Percentiles rank a stretch among this genome's conserved stretches.
These are phyloP conservation scores for Geosiphon pyriformis DNA, from an alignment of 192 early-diverging fungal species.

Conservation along the genomic window DNA sequence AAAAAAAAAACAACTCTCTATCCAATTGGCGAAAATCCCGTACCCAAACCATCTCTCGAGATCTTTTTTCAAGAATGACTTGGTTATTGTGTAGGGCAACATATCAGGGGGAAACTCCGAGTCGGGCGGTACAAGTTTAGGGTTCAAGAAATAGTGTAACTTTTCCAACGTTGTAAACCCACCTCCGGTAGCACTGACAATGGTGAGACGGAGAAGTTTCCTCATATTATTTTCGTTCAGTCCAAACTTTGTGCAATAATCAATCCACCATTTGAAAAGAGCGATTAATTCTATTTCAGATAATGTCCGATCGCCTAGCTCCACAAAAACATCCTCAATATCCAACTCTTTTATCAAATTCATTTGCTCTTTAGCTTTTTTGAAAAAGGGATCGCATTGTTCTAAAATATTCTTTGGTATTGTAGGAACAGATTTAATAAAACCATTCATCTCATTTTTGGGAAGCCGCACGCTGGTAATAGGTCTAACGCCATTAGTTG, in stretches of 20 bases:
- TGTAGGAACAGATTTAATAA: constrained; percentile 62
- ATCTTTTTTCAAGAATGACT: not conserved
- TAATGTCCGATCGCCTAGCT: constrained; percentile 55
- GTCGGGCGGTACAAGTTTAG: not conserved
- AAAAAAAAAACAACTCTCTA: not conserved
- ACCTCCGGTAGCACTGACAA: constrained; percentile 7
- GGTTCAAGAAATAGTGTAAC: constrained; percentile 57
- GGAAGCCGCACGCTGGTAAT: constrained; percentile 54
- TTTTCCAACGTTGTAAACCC: constrained; percentile 39
- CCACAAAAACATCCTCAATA: constrained; percentile 59
- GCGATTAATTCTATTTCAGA: constrained; percentile 53
- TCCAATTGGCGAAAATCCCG: not conserved
- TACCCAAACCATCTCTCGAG: constrained; percentile 8
- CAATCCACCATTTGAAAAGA: constrained; percentile 75
- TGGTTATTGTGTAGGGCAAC: constrained; percentile 10
- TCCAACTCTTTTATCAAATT: constrained; percentile 45
- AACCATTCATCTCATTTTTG: constrained; percentile 47
- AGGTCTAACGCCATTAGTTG: constrained; percentile 57
- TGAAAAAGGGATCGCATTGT: constrained; percentile 51
- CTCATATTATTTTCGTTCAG: not conserved
- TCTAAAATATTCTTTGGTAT: constrained; percentile 47
- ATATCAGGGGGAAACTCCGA: not conserved
- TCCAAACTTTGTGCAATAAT: constrained; percentile 27
- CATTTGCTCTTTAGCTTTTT: constrained; percentile 38
- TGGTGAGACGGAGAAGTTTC: not conserved